Base-by-base conservation (phyloP, 1,284 basidiomycete species). In the Ustilago lituana region DNA sequence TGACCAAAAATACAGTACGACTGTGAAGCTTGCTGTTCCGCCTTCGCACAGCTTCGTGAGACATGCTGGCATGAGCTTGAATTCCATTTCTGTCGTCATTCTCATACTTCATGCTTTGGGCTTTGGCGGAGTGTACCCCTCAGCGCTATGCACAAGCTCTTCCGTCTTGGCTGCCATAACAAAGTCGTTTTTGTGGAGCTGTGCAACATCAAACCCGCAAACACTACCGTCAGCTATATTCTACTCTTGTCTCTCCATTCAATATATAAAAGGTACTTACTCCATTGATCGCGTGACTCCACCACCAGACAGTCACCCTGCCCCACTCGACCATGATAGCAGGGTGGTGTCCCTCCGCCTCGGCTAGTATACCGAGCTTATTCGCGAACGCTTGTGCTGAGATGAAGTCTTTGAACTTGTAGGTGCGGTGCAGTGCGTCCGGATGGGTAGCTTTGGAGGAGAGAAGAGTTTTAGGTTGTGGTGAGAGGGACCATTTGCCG, bases 141-240 rank as follows among this genome's bases (percentile, higher is more conserved):
- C 58, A 5, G 78, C 73, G 1, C 45, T 20, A 7, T 55, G 47
- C 4, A 66, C 77, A 6, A 78, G 54, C 37, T 73, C 56, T 55
- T 80, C 77, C 12, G 80, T 81, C 52, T 76, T 78, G 5, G 77
- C 74, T 23, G 80, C 80, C 77, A 80, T 79, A 52, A 80, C 58
- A 63, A 75, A 81, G 61, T 81, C 79, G 50, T 80, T 81, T 26
- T 72, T 60, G 50, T 80, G 78, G 14, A 81, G 67, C 79, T 81
- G 54, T 39, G 37, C 12, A 10, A 22, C 24, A 15, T 1, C 6
- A 36, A 22, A 35, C 11, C 8, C 20, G n/a, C 10, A 11, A 4
- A n/a, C n/a, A n/a, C n/a, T n/a, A n/a, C n/a, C n/a, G n/a, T n/a
- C n/a, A n/a, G n/a, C n/a, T n/a, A n/a, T n/a, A n/a, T n/a, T n/a